Conservation (phyloP, 2,329 filamentous ascomycete species). For the Colletotrichum musae region DNA sequence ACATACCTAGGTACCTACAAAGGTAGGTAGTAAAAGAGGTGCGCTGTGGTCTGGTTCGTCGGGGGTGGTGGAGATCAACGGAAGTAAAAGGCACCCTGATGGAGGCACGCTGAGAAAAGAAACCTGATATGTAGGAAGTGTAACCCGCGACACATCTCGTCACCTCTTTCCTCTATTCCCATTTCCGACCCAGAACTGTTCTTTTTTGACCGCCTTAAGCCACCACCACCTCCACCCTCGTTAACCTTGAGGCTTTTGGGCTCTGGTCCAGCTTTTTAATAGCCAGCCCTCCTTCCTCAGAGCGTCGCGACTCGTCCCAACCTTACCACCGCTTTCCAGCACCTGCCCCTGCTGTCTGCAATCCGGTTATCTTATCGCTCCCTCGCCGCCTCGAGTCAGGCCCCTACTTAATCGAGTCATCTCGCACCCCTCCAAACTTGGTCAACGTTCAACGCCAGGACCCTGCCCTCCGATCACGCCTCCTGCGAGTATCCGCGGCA, state of each 20-base stretch:
- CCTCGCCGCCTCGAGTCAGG: slow-evolving; percentile 32
- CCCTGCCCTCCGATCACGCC: slow-evolving; percentile 22
- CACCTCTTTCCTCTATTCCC: slow-evolving; percentile 23
- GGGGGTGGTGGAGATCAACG: slow-evolving; percentile 19
- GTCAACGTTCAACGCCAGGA: slow-evolving; percentile 8
- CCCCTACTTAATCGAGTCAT: slow-evolving; percentile 32
- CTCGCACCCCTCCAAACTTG: slow-evolving; percentile 31
- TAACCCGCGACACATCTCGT: slow-evolving; percentile 28
- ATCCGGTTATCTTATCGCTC: slow-evolving; percentile 32
- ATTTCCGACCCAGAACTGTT: not conserved
- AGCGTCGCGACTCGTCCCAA: not conserved
- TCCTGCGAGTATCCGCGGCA: slow-evolving; percentile 16
- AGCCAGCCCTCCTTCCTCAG: not conserved
- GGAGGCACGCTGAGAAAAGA: not conserved
- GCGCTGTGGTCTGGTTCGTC: not conserved
- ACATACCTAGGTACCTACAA: not conserved
- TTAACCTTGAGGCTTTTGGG: no score
- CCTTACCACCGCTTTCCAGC: not conserved
- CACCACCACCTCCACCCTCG: not conserved
- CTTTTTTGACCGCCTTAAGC: not conserved
- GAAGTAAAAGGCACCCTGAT: not conserved
- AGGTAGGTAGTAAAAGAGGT: not conserved
- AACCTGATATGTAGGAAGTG: slow-evolving; percentile 24
- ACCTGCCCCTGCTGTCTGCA: not conserved
- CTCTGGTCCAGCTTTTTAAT: no score